Percentiles rank a stretch among this genome's conserved stretches.
Evolutionary conservation across 257 asterid species (phyloP).

Genomic region (Ehretia macrophylla): DNA sequence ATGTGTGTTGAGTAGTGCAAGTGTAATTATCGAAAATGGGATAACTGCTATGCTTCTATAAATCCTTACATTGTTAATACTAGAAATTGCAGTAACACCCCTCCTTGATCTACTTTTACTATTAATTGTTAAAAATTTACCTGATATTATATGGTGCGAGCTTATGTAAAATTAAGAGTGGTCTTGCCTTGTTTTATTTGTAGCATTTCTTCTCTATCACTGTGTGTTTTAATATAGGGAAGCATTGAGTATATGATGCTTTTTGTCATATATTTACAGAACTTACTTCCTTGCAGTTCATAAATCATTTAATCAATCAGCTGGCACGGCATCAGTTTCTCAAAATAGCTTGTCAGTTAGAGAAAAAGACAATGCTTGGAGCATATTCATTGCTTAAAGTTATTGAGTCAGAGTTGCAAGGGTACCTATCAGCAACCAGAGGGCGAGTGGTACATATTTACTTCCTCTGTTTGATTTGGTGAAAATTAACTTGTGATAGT

Average conservation of each 20-base stretch:
- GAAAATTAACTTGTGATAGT: neutral
- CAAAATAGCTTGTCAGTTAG: slow-evolving; percentile 89
- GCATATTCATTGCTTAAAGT: slow-evolving; percentile 89
- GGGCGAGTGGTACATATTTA: slow-evolving; percentile 78
- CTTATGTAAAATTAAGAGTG: neutral
- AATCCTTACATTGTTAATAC: neutral
- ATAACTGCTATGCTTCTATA: too few species aligned
- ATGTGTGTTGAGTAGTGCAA: too few species aligned
- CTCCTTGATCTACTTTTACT: neutral
- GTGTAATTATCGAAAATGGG: too few species aligned
- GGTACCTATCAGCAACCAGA: slow-evolving; percentile 79
- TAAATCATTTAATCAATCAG: slow-evolving; percentile 80
- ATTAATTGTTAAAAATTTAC: too few species aligned
- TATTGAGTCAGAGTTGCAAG: slow-evolving; percentile 85
- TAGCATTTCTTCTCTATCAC: neutral
- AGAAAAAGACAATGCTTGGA: slow-evolving; percentile 95
- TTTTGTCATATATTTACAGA: slow-evolving; percentile 8
- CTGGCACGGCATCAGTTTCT: slow-evolving; percentile 82
- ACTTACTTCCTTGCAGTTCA: slow-evolving; percentile 57
- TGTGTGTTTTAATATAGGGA: neutral
- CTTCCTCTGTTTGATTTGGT: neutral
- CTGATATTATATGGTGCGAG: too few species aligned
- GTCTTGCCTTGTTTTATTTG: neutral
- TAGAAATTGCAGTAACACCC: neutral
- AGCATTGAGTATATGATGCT: neutral